These are phyloP conservation scores for Secale cereale DNA, from an alignment of 176 grass and related monocot genomes.

Conservation along the genomic window DNA sequence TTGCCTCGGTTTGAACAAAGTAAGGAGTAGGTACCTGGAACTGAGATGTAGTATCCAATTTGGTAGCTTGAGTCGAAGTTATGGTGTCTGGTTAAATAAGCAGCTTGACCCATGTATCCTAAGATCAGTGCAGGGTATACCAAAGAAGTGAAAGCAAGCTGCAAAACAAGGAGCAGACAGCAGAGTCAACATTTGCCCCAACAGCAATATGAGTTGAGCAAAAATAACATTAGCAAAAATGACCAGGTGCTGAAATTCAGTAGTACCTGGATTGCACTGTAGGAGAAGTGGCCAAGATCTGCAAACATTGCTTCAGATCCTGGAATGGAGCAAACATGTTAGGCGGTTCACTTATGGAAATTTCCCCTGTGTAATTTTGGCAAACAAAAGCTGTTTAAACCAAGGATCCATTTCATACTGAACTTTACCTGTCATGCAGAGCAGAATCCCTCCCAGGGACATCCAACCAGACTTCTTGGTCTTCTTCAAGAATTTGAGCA, in stretches of 20 bases:
- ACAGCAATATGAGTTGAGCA: not conserved
- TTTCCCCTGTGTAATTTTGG: not conserved
- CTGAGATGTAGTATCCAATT: constrained; percentile 92
- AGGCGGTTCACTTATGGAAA: not conserved
- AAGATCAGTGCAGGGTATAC: constrained; percentile 90
- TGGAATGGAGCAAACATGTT: constrained; percentile 31
- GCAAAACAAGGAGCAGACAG: not conserved
- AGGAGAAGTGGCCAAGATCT: constrained; percentile 96
- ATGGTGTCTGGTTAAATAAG: constrained; percentile 80
- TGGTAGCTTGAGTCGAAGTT: constrained; percentile 62
- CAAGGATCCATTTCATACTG: not conserved
- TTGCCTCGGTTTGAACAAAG: too few relatives aligned
- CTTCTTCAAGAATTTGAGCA: constrained; percentile 89
- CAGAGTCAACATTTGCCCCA: not conserved
- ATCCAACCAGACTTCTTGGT: constrained; percentile 94
- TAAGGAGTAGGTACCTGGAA: constrained; percentile 56
- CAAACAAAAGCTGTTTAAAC: too few relatives aligned
- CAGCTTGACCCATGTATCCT: constrained; percentile 98
- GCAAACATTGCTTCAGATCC: constrained; percentile 99
- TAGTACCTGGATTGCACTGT: constrained; percentile 83
- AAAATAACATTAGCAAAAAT: not conserved
- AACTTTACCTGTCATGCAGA: constrained; percentile 88
- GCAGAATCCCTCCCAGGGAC: constrained; percentile 88
- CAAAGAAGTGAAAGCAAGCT: constrained; percentile 88
- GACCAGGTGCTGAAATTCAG: not conserved